These are phyloP conservation scores for Pleurotus giganteus DNA, from an alignment of 768 basidiomycete species.

Conservation along the genomic window DNA sequence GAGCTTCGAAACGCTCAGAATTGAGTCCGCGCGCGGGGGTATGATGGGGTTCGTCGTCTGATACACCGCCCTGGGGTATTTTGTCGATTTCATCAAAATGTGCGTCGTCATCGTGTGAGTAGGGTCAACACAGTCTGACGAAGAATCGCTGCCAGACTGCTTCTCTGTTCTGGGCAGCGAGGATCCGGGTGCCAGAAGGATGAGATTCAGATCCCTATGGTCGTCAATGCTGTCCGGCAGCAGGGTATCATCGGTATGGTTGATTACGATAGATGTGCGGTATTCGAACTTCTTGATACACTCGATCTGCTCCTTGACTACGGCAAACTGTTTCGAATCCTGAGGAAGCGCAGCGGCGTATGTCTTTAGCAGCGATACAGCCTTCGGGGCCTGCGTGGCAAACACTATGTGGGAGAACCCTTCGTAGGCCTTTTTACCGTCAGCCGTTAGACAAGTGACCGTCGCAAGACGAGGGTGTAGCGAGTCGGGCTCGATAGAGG, in stretches of 20 bases:
- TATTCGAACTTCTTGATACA: conserved; percentile 58
- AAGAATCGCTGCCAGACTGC: conserved; percentile 1
- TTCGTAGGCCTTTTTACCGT: conserved; percentile 23
- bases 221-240: conserved; percentile 52
- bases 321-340: conserved; percentile 23
- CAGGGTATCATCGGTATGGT: conserved; percentile 63
- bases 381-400: conserved; percentile 73
- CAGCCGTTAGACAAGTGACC: conserved; percentile 34
- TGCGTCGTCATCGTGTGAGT: conserved; percentile 75
- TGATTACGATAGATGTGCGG: conserved; percentile 57
- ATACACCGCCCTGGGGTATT: conserved; percentile 38
- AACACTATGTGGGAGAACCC: conserved; percentile 70
- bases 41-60: conserved; percentile 79
- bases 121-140: conserved; percentile 38
- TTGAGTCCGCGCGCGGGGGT: conserved; percentile 39
- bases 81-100: conserved; percentile 38
- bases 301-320: conserved; percentile 37
- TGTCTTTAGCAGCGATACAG: conserved; percentile 47
- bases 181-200: conserved; percentile 22
- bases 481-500: conserved; percentile 39
- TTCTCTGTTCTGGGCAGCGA: not conserved
- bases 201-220: conserved; percentile 59
- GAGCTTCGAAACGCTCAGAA: conserved; percentile 57
- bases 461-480: conserved; percentile 29
- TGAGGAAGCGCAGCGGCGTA: conserved; percentile 40